Evolutionary conservation across 345 rosid genomes (phyloP), one percentile per base, ranked within the genome.

Genomic region (Physaria fendleri): DNA sequence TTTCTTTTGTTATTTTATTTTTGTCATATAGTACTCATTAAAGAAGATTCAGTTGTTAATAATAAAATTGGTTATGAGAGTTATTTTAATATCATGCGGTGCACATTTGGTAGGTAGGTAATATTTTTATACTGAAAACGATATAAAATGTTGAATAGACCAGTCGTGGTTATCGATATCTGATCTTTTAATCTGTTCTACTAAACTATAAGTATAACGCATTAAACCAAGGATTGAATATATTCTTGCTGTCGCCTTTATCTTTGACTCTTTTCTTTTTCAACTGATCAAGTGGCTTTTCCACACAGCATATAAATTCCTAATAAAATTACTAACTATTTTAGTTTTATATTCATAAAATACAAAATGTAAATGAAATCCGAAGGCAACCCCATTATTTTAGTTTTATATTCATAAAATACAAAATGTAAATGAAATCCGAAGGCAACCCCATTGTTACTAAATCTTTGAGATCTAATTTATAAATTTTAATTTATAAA

Each of bases 191-290:
- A 47, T 8, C 25, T 25, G 6, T 45, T 5, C n/a, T n/a, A n/a
- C 2, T 4, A 13, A 46, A n/a, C n/a, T n/a, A n/a, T n/a, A n/a
- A n/a, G n/a, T n/a, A n/a, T n/a, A n/a, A n/a, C n/a, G n/a, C 51
- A 32, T 17, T 24, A 3, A 24, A 24, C 18, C 53, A 10, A 47
- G 17, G 21, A 47, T 16, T 30, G 56, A 11, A 30, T 17, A 29
- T 50, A 50, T 50, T 50, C 56, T 30, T 50, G 22, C 11, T 50
- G 56, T 50, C 40, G 56, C 16, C 56, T 50, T 30, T 49, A 10
- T 13, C n/a, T 30, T n/a, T n/a, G n/a, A n/a, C n/a, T n/a, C n/a
- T n/a, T 49, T 48, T 15, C 20, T n/a, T 48, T 47, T 45, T 15
- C 22, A 48, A 15, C 35, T 28, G 9, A 22, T 8, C 13, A 1